Evolutionary conservation across 2,329 filamentous ascomycete species (phyloP).

Genomic region (Penicillium hordei): DNA sequence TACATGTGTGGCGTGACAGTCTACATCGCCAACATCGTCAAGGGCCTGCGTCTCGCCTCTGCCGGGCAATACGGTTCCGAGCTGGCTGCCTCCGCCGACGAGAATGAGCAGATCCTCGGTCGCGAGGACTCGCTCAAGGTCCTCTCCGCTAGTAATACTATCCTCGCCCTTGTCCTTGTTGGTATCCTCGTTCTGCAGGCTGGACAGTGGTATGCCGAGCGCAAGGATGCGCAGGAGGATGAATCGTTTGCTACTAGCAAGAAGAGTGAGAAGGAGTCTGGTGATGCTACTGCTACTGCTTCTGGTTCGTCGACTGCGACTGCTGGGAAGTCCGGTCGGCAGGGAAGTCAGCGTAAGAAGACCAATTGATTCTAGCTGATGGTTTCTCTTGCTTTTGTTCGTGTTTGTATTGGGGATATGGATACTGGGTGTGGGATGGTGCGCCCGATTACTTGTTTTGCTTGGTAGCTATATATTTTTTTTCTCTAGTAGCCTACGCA

Average conservation of each 20-base stretch:
- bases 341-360: slow-evolving; percentile 29
- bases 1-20: slow-evolving; percentile 86
- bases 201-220: slow-evolving; percentile 97
- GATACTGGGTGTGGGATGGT: background rate
- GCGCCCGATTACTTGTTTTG: background rate
- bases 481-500: background rate
- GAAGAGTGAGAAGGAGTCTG: slow-evolving; percentile 42
- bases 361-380: slow-evolving; percentile 17
- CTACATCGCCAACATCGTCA: slow-evolving; percentile 95
- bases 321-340: slow-evolving; percentile 15
- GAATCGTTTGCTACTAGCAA: slow-evolving; percentile 52
- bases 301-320: slow-evolving; percentile 13
- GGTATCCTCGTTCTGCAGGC: slow-evolving; percentile 91
- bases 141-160: slow-evolving; percentile 91
- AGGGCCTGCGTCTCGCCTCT: slow-evolving; percentile 82
- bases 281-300: background rate
- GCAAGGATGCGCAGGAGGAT: slow-evolving; percentile 81
- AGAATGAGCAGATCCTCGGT: slow-evolving; percentile 68
- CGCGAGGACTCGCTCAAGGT: slow-evolving; percentile 90
- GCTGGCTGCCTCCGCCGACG: slow-evolving; percentile 42
- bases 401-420: background rate
- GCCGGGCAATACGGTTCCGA: slow-evolving; percentile 64
- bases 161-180: slow-evolving; percentile 85
- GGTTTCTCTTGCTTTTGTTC: slow-evolving; percentile 2
- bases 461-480: background rate